Evolutionary conservation across 139 green algal species (phyloP).

Genomic region (Picochlorum sp.): DNA sequence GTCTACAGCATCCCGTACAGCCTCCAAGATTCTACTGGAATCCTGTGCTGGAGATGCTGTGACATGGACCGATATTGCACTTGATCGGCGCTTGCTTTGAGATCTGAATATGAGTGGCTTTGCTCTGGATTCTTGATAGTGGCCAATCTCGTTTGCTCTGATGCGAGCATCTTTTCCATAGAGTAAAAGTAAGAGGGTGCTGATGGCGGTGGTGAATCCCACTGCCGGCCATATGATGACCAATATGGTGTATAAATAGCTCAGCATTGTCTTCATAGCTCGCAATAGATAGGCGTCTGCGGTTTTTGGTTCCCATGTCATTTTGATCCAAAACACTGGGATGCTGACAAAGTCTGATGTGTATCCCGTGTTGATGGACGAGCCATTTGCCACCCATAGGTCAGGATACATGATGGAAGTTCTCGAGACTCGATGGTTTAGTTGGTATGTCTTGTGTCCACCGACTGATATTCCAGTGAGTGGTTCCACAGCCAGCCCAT

Average conservation of each 20-base stretch:
- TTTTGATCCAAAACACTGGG: slow-evolving; percentile 4
- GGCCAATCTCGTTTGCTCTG: neutral
- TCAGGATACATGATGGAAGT: slow-evolving; percentile 23
- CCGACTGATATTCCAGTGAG: slow-evolving; percentile 20
- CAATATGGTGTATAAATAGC: slow-evolving; percentile 16
- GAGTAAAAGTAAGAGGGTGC: slow-evolving; percentile 5
- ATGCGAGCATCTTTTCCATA: slow-evolving; percentile 10
- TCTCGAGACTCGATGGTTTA: slow-evolving; percentile 14
- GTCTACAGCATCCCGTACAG: too few relatives aligned
- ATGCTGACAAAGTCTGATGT: slow-evolving; percentile 14
- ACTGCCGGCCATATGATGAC: slow-evolving; percentile 6
- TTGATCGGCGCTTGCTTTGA: neutral
- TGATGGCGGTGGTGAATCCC: slow-evolving; percentile 8
- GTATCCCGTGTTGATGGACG: neutral
- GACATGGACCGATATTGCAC: too few relatives aligned
- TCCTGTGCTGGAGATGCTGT: too few relatives aligned
- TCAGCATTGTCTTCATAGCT: neutral
- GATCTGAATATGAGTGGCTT: neutral
- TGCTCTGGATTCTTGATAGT: slow-evolving; percentile 4
- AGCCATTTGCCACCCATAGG: slow-evolving; percentile 20
- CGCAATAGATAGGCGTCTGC: neutral
- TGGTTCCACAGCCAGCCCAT: slow-evolving; percentile 24
- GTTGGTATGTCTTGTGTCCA: slow-evolving; percentile 26
- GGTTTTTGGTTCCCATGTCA: slow-evolving; percentile 18
- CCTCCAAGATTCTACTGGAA: too few relatives aligned